Percentiles rank a stretch among this genome's conserved stretches.
phyloP scores from a whole-genome alignment of 2,329 filamentous ascomycete species.

The Tolypocladium pustulatum region DNA sequence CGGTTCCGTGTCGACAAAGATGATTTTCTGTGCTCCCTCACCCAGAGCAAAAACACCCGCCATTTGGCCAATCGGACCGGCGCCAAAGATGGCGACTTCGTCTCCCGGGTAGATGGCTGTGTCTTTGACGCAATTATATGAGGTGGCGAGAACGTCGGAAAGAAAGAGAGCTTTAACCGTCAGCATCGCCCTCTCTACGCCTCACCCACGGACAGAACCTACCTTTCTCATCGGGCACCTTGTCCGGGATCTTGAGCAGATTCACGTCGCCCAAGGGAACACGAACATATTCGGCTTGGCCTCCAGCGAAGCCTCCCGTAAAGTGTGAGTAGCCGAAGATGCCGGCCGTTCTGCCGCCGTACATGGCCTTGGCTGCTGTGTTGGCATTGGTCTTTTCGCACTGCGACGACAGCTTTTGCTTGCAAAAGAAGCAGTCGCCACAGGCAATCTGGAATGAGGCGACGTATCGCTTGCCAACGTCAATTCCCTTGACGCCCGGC shows the following conservation, averaged over 20 bases:
- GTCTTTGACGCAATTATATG: constrained; percentile 74
- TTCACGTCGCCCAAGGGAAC: constrained; percentile 77
- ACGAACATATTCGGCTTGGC: constrained; percentile 78
- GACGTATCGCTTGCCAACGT: constrained; percentile 61
- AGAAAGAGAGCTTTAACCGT: constrained; percentile 48
- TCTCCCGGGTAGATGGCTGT: constrained; percentile 71
- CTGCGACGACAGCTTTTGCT: constrained; percentile 66
- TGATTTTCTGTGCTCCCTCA: constrained; percentile 66
- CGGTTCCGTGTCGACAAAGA: constrained; percentile 66
- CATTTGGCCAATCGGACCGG: constrained; percentile 82
- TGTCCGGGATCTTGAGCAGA: constrained; percentile 65
- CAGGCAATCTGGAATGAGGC: constrained; percentile 80
- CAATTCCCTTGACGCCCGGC: constrained; percentile 37
- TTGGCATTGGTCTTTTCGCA: constrained; percentile 75
- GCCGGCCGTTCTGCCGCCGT: constrained; percentile 65
- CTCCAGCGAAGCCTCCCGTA: constrained; percentile 77
- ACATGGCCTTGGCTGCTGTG: constrained; percentile 61
- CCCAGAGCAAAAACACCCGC: constrained; percentile 61
- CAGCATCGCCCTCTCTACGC: not conserved
- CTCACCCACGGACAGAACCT: fast-evolving
- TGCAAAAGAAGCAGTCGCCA: constrained; percentile 65
- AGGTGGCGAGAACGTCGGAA: constrained; percentile 69
- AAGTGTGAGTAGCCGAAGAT: constrained; percentile 70
- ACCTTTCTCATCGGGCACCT: constrained; percentile 75
- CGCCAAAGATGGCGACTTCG: constrained; percentile 74